A percentile compares a stretch with the other conserved stretches of the same genome.
Evolutionary conservation across 495 filamentous ascomycete species (phyloP).

Genomic region (Copromyces sp.): DNA sequence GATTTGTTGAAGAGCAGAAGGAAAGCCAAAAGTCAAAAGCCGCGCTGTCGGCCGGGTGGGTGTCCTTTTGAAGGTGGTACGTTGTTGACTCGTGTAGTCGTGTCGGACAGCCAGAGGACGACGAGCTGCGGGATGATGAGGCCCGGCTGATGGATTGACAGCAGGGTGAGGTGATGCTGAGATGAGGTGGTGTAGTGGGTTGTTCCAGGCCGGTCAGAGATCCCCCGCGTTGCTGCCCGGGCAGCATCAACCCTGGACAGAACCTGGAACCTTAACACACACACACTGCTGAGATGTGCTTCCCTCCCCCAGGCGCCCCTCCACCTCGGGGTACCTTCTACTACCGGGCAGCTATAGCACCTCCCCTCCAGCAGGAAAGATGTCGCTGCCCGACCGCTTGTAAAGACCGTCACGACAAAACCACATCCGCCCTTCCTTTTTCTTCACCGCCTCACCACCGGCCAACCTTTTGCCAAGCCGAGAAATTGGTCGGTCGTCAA

Average conservation of each 20-base stretch:
- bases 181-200: not conserved
- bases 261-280: not conserved
- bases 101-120: conserved; percentile 17
- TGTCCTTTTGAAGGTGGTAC: not conserved
- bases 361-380: not conserved
- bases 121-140: conserved; percentile 1
- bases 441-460: conserved; percentile 14
- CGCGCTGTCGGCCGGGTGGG: not conserved
- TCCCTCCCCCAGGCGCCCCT: not conserved
- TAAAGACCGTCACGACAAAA: not conserved
- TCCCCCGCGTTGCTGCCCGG: conserved; percentile 1
- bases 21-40: conserved; percentile 1
- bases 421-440: not conserved
- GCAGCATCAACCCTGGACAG: not conserved
- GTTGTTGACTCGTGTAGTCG: conserved; percentile 4
- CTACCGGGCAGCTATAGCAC: not conserved
- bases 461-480: conserved; percentile 4
- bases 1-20: conserved; percentile 2
- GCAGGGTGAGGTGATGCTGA: not conserved
- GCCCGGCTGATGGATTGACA: not conserved
- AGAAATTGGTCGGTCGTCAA: conserved; percentile 6
- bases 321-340: not conserved
- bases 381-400: conserved; percentile 14
- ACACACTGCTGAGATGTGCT: not conserved
- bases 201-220: conserved; percentile 3